Evolutionary conservation across 2,329 filamentous ascomycete genomes (phyloP).

Genomic region (Microsporum audouinii): DNA sequence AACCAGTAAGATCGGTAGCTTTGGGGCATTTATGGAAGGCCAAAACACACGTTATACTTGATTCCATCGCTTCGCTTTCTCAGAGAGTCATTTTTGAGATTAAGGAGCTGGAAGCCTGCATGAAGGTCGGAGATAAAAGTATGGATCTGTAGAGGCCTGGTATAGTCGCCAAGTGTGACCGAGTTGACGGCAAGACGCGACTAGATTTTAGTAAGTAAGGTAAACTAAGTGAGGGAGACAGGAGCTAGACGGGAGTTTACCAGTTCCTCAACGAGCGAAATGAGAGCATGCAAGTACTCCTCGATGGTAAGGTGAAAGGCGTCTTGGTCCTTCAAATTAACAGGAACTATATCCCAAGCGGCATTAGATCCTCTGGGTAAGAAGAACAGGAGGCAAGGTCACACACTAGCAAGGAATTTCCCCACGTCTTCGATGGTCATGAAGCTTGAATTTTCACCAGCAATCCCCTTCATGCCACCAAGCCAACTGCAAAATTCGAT

Average conservation of each 20-base stretch:
- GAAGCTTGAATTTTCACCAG: slow-evolving; percentile 51
- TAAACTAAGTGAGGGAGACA: not conserved
- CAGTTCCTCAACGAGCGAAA: slow-evolving; percentile 80
- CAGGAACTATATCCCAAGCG: slow-evolving; percentile 51
- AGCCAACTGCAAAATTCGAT: slow-evolving; percentile 62
- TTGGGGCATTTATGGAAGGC: not conserved
- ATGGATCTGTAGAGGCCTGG: slow-evolving; percentile 74
- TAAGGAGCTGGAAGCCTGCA: slow-evolving; percentile 91
- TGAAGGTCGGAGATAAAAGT: slow-evolving; percentile 91
- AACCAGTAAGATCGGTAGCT: not conserved
- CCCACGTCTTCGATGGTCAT: slow-evolving; percentile 84
- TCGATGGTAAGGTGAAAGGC: slow-evolving; percentile 93
- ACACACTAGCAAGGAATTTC: slow-evolving; percentile 57
- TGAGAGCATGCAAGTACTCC: slow-evolving; percentile 85
- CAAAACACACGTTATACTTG: slow-evolving; percentile 63
- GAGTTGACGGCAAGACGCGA: slow-evolving; percentile 85
- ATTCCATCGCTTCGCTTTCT: slow-evolving; percentile 81
- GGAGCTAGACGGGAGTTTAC: slow-evolving; percentile 27
- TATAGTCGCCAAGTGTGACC: slow-evolving; percentile 81
- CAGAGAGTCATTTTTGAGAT: slow-evolving; percentile 89
- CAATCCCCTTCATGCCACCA: slow-evolving; percentile 54
- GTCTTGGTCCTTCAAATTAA: slow-evolving; percentile 81
- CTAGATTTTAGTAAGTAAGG: slow-evolving; percentile 23
- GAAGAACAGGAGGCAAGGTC: not conserved
- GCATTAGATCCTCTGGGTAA: not conserved